Percentiles rank a stretch among this genome's conserved stretches.
These are phyloP conservation scores for Mortierella sp. DNA, from an alignment of 371 early-diverging fungal genomes.

Conservation along the genomic window DNA sequence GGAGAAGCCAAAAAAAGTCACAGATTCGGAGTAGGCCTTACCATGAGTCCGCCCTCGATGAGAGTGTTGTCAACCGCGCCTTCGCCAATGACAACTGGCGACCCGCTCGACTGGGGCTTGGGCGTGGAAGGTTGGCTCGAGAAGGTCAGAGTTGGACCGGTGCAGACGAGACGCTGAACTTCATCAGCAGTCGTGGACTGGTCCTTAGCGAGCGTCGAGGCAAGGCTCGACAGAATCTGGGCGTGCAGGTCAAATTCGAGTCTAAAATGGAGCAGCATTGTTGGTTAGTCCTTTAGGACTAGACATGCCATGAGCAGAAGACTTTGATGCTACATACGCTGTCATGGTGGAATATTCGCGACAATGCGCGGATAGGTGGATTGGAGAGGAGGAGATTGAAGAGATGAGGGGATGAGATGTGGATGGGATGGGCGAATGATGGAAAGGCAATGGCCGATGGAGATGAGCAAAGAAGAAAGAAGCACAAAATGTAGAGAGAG, in stretches of 20 bases:
- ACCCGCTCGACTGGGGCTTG: constrained; percentile 9
- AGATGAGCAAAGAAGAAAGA: background rate
- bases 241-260: constrained; percentile 52
- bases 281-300: too few relatives aligned
- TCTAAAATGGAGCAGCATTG: background rate
- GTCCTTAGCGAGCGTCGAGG: constrained; percentile 52
- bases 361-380: background rate
- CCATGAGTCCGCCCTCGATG: constrained; percentile 25
- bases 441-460: background rate
- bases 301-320: background rate
- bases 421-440: background rate
- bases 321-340: background rate
- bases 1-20: background rate
- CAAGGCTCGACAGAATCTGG: constrained; percentile 47
- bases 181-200: constrained; percentile 37
- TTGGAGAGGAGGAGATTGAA: background rate
- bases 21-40: background rate
- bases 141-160: constrained; percentile 36
- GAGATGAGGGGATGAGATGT: background rate
- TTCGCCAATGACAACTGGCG: background rate
- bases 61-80: constrained; percentile 4
- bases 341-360: background rate
- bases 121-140: constrained; percentile 34
- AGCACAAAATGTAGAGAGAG: background rate
- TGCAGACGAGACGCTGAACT: constrained; percentile 42